Conservation (phyloP, 2,329 filamentous ascomycete species). For the Amauroascus niger region DNA sequence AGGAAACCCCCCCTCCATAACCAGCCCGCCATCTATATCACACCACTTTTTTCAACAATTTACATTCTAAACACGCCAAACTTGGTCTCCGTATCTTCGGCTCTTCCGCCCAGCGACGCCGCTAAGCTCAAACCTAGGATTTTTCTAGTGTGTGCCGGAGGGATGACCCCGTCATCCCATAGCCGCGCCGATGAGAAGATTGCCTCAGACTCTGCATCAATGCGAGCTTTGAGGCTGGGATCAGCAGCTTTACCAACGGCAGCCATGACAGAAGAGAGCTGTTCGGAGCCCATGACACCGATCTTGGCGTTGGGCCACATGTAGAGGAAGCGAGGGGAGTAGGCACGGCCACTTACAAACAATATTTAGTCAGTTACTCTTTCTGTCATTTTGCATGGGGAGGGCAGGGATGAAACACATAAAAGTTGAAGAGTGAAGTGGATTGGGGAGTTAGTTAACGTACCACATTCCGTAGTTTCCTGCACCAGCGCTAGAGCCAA, state of each 20-base stretch:
- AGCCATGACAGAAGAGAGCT: conserved; percentile 87
- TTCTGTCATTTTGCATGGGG: background rate
- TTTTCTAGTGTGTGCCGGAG: conserved; percentile 62
- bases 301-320: conserved; percentile 98
- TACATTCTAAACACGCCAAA: conserved; percentile 83
- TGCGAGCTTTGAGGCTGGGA: conserved; percentile 67
- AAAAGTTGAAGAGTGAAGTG: background rate
- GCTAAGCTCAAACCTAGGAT: conserved; percentile 64
- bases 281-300: conserved; percentile 91
- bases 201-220: conserved; percentile 82
- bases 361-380: background rate
- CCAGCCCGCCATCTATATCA: background rate
- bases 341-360: conserved; percentile 66
- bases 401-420: too few relatives aligned
- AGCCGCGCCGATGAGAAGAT: conserved; percentile 78
- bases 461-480: conserved; percentile 97
- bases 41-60: background rate
- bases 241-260: conserved; percentile 78
- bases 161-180: conserved; percentile 83
- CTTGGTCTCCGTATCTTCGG: conserved; percentile 49
- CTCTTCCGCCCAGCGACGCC: conserved; percentile 56
- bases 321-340: conserved; percentile 82
- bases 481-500: conserved; percentile 86
- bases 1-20: background rate
- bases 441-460: conserved; percentile 23